phyloP scores from a whole-genome alignment of 2,329 filamentous ascomycete genomes.

The Paramyrothecium roridum region DNA sequence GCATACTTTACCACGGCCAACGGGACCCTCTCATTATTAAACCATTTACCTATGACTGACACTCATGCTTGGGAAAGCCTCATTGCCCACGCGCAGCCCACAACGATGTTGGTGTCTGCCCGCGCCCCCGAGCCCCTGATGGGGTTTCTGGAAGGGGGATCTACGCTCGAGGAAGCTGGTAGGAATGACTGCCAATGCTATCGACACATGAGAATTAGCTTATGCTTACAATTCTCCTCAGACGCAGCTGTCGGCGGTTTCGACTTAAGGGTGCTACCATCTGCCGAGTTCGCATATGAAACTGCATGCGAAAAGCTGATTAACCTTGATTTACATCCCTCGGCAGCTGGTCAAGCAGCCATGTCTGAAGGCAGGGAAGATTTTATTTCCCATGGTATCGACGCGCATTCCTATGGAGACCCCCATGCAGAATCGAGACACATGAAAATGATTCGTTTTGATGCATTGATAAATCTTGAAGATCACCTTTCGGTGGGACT shows the following conservation, averaged over 20 bases:
- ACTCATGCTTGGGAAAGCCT: slow-evolving; percentile 65
- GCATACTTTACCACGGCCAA: slow-evolving; percentile 75
- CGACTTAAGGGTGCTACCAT: slow-evolving; percentile 63
- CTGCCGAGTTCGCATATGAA: slow-evolving; percentile 69
- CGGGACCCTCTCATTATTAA: slow-evolving; percentile 69
- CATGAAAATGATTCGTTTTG: slow-evolving; percentile 64
- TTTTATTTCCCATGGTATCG: slow-evolving; percentile 12
- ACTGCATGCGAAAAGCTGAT: slow-evolving; percentile 64
- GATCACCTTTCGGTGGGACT: slow-evolving; percentile 61
- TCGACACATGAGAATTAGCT: too few relatives aligned
- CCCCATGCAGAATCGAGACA: slow-evolving; percentile 42
- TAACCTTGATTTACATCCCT: slow-evolving; percentile 24
- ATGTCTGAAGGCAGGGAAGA: slow-evolving; percentile 13
- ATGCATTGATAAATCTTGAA: slow-evolving; percentile 70
- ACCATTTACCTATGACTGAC: slow-evolving; percentile 70
- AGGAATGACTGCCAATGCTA: neutral
- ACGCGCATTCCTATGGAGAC: slow-evolving; percentile 35
- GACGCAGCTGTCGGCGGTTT: slow-evolving; percentile 4
- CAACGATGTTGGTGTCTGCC: slow-evolving; percentile 49
- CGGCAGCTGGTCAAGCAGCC: slow-evolving; percentile 10
- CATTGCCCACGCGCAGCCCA: slow-evolving; percentile 52
- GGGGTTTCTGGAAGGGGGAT: slow-evolving; percentile 20
- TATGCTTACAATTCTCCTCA: too few relatives aligned
- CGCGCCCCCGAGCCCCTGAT: slow-evolving; percentile 39
- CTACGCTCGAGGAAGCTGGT: neutral